Conservation (phyloP, 495 filamentous ascomycete genomes). For the Patellaria atrata region DNA sequence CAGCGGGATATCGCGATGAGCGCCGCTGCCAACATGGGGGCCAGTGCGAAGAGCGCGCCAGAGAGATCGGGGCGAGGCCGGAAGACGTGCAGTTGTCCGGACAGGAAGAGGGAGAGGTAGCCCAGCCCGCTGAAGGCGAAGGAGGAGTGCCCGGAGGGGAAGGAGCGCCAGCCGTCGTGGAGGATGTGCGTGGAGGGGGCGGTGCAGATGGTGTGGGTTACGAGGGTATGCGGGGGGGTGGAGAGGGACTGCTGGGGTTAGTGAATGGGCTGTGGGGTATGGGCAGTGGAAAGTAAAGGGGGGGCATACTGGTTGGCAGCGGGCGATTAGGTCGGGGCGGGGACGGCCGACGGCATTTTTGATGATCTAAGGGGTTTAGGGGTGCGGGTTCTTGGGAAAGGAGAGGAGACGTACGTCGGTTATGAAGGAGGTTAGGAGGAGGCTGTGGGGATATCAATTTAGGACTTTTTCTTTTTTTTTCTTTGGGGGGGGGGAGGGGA, state of each 20-base stretch:
- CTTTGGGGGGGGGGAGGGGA: no score
- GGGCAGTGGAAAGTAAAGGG: not conserved
- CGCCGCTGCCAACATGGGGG: constrained; percentile 63
- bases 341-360: constrained; percentile 89
- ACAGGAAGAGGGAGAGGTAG: constrained; percentile 64
- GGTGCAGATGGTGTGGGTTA: constrained; percentile 67
- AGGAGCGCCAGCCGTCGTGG: constrained; percentile 87
- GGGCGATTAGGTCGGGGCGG: constrained; percentile 73
- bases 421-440: constrained; percentile 66
- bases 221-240: constrained; percentile 51
- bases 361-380: constrained; percentile 35
- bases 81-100: constrained; percentile 66
- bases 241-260: constrained; percentile 25
- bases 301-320: constrained; percentile 55
- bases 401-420: constrained; percentile 44
- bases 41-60: constrained; percentile 39
- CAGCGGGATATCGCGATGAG: constrained; percentile 83
- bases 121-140: constrained; percentile 80
- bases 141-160: constrained; percentile 77
- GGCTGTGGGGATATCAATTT: constrained; percentile 9
- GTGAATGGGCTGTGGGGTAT: not conserved
- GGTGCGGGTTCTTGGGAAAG: constrained; percentile 1
- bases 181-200: constrained; percentile 60
- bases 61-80: constrained; percentile 57
- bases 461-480: not conserved